These are phyloP conservation scores for Petunia hybrid DNA, from an alignment of 305 asterid genomes.

Conservation along the genomic window DNA sequence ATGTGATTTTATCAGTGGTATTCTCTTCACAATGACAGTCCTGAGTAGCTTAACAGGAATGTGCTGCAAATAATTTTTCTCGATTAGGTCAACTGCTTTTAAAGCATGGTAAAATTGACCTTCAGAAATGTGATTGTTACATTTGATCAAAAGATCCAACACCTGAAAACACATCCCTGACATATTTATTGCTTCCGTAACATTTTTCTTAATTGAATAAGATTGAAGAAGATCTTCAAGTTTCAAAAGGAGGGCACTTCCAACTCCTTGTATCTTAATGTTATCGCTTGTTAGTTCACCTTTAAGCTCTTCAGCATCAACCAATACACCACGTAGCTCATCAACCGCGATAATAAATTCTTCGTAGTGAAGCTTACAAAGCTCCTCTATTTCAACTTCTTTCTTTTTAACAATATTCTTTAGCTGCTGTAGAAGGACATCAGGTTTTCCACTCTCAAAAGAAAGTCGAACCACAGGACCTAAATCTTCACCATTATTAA, in stretches of 20 bases:
- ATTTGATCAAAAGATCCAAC: constrained; percentile 71
- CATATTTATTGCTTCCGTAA: constrained; percentile 81
- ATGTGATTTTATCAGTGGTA: constrained; percentile 70
- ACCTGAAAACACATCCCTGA: constrained; percentile 69
- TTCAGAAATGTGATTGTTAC: constrained; percentile 73
- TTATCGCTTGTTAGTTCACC: constrained; percentile 82
- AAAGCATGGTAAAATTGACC: constrained; percentile 85
- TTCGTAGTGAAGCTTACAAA: constrained; percentile 91
- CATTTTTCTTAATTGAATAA: constrained; percentile 70
- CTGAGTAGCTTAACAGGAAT: constrained; percentile 66
- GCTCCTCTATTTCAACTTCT: constrained; percentile 89
- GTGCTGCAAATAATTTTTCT: constrained; percentile 59
- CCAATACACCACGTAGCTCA: constrained; percentile 90
- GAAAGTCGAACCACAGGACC: constrained; percentile 88
- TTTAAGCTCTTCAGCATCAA: constrained; percentile 90
- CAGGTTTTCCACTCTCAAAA: constrained; percentile 80
- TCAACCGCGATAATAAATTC: constrained; percentile 88
- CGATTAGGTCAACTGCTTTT: constrained; percentile 68
- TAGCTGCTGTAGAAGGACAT: constrained; percentile 76
- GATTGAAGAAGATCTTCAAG: constrained; percentile 87
- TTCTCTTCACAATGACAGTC: constrained; percentile 58
- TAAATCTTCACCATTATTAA: constrained; percentile 80
- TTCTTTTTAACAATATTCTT: constrained; percentile 72
- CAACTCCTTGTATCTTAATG: constrained; percentile 75
- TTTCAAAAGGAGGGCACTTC: constrained; percentile 68